These are phyloP conservation scores for Stemphylium vesicarium DNA, from an alignment of 2,329 filamentous ascomycete species.

Conservation along the genomic window DNA sequence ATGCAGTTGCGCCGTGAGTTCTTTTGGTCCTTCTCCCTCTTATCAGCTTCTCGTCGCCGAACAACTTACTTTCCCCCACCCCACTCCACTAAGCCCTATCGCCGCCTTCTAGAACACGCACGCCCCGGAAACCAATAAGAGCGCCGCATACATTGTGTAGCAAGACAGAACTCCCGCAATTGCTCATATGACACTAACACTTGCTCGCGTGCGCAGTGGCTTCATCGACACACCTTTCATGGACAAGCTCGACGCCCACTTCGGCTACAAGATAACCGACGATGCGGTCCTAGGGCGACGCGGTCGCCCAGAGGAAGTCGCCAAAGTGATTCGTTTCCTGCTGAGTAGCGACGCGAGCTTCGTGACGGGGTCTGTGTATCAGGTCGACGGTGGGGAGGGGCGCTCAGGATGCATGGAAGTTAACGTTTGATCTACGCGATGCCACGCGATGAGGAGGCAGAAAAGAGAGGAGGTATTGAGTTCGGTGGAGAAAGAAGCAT, in stretches of 20 bases:
- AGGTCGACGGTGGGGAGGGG: constrained; percentile 24
- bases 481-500: neutral
- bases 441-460: neutral
- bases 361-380: constrained; percentile 23
- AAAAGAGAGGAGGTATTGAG: neutral
- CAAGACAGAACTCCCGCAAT: no score
- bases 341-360: constrained; percentile 26
- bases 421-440: neutral
- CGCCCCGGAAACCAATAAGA: no score
- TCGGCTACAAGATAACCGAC: constrained; percentile 12
- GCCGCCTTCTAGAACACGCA: no score
- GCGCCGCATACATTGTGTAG: no score
- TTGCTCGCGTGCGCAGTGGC: constrained; percentile 6
- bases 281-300: constrained; percentile 17
- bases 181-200: neutral
- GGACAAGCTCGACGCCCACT: constrained; percentile 1
- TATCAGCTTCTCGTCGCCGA: neutral
- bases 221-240: constrained; percentile 26
- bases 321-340: constrained; percentile 23
- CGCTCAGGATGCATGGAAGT: constrained; percentile 6
- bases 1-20: constrained; percentile 53
- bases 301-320: constrained; percentile 21
- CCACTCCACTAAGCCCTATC: neutral
- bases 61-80: neutral
- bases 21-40: neutral